Evolutionary conservation across 768 basidiomycete genomes (phyloP).

Genomic region (Kwoniella botswanensis): DNA sequence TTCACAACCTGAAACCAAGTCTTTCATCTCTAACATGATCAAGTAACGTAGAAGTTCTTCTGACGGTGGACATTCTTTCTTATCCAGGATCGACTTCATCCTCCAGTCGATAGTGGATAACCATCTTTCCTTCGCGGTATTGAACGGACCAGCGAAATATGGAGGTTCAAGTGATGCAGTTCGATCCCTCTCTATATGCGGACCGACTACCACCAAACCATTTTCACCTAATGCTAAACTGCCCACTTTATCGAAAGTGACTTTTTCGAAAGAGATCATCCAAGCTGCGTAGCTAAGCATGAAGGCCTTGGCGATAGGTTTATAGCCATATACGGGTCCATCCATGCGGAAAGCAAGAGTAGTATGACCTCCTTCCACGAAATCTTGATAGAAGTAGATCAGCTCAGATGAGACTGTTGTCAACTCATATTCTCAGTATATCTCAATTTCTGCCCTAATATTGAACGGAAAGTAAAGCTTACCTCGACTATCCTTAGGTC

Average conservation of each 20-base stretch:
- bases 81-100: slow-evolving; percentile 10
- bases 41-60: slow-evolving; percentile 15
- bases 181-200: neutral
- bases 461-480: neutral
- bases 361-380: neutral
- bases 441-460: neutral
- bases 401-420: neutral
- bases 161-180: neutral
- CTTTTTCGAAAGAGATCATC: slow-evolving; percentile 10
- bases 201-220: slow-evolving; percentile 15
- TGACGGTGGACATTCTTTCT: neutral
- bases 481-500: slow-evolving; percentile 5
- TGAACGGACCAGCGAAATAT: slow-evolving; percentile 6
- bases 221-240: slow-evolving; percentile 1
- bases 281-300: slow-evolving; percentile 13
- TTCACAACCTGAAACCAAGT: slow-evolving; percentile 9
- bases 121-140: slow-evolving; percentile 9
- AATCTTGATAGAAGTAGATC: slow-evolving; percentile 12
- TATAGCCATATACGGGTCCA: neutral
- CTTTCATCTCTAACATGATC: slow-evolving; percentile 14
- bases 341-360: neutral
- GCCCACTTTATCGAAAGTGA: slow-evolving; percentile 14
- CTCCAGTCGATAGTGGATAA: slow-evolving; percentile 15
- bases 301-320: neutral
- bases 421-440: too few relatives aligned